Conservation (phyloP, 495 filamentous ascomycete genomes). For the Aspergillus coremiiformis region DNA sequence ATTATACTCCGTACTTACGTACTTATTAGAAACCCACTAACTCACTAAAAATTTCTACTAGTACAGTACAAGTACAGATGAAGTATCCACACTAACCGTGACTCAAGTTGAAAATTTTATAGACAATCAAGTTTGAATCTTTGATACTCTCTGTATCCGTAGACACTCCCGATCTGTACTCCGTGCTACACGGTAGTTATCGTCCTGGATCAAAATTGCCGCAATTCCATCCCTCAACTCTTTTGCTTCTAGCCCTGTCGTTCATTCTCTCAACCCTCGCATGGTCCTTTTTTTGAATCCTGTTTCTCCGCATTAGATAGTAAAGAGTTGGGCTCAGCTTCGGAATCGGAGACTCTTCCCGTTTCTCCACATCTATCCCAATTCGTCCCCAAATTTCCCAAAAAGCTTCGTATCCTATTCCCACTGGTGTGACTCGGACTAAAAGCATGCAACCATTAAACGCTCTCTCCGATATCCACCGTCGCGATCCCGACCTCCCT, state of each 20-base stretch:
- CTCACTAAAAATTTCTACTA: too few relatives aligned
- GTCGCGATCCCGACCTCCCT: constrained; percentile 22
- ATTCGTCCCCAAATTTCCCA: constrained; percentile 21
- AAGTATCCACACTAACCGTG: neutral
- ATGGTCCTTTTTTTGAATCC: constrained; percentile 1
- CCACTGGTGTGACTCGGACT: constrained; percentile 21
- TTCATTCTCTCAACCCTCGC: constrained; percentile 1
- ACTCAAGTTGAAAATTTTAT: too few relatives aligned
- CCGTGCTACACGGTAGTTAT: constrained; percentile 18
- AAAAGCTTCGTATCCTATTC: constrained; percentile 29
- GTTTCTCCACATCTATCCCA: constrained; percentile 15
- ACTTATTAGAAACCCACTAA: neutral
- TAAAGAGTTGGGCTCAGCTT: too few relatives aligned
- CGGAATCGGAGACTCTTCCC: constrained; percentile 16
- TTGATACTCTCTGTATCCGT: too few relatives aligned
- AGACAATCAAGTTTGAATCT: neutral
- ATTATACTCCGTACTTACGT: neutral
- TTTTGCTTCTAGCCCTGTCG: neutral
- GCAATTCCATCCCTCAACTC: constrained; percentile 4
- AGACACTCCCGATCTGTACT: constrained; percentile 5
- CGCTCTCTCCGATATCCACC: constrained; percentile 27
- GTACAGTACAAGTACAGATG: too few relatives aligned
- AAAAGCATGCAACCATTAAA: constrained; percentile 35
- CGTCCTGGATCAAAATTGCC: constrained; percentile 20
- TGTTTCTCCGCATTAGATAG: constrained; percentile 21